These are phyloP conservation scores for Fusarium xyrophilum DNA, from an alignment of 2,329 filamentous ascomycete species.

Conservation along the genomic window DNA sequence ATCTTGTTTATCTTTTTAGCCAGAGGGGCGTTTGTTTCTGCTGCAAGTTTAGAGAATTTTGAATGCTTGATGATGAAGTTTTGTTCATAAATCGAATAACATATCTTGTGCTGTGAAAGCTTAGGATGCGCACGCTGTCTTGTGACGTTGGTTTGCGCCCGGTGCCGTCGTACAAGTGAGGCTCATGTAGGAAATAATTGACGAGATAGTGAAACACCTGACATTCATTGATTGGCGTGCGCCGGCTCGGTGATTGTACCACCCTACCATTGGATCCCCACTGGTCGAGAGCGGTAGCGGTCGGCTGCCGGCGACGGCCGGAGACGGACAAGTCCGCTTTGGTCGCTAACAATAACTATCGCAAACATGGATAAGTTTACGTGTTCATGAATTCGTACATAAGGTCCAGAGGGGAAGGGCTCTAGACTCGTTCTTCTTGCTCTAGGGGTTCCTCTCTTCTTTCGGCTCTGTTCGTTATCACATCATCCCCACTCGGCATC, in stretches of 20 bases:
- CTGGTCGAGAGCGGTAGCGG: neutral
- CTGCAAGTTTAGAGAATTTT: slow-evolving; percentile 32
- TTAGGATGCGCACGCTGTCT: neutral
- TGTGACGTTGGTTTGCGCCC: neutral
- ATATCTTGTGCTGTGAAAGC: neutral
- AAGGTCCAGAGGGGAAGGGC: neutral
- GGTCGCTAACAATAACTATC: slow-evolving; percentile 10
- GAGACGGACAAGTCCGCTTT: slow-evolving; percentile 19
- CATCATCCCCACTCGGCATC: slow-evolving; percentile 3
- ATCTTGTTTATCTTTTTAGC: slow-evolving; percentile 36
- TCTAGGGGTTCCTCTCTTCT: neutral
- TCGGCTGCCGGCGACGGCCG: slow-evolving; percentile 42
- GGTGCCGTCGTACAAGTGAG: neutral
- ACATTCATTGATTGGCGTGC: neutral
- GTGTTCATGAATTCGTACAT: slow-evolving; percentile 16
- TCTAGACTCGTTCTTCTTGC: neutral
- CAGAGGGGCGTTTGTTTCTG: slow-evolving; percentile 38
- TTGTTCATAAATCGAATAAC: neutral
- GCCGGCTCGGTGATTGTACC: neutral
- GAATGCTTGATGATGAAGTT: slow-evolving; percentile 29
- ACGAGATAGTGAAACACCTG: slow-evolving; percentile 5
- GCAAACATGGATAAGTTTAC: slow-evolving; percentile 10
- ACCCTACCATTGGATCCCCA: neutral
- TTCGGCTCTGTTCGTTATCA: neutral
- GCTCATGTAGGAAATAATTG: slow-evolving; percentile 15